Conservation (phyloP, 2,329 filamentous ascomycete genomes). For the Epichloe sp. region DNA sequence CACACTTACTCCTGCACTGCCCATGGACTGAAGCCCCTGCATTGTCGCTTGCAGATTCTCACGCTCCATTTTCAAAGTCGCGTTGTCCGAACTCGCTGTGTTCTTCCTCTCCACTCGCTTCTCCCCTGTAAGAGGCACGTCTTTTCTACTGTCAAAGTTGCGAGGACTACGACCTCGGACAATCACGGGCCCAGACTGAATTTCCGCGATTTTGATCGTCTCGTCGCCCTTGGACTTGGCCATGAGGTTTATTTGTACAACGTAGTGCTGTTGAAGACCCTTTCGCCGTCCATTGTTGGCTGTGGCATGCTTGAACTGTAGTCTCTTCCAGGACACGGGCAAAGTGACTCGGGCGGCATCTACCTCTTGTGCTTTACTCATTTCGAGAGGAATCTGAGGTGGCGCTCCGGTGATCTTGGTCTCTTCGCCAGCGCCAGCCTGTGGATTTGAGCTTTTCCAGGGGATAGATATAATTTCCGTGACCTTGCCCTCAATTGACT, state of each 20-base stretch:
- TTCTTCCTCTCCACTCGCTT: conserved; percentile 35
- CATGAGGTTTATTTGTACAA: conserved; percentile 72
- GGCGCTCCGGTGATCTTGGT: conserved; percentile 37
- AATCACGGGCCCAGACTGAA: conserved; percentile 86
- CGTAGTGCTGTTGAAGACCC: conserved; percentile 88
- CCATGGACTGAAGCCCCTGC: conserved; percentile 20
- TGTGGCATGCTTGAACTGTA: conserved; percentile 93
- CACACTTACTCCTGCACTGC: conserved; percentile 21
- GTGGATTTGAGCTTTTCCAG: conserved; percentile 68
- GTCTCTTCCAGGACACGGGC: conserved; percentile 80
- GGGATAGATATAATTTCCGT: conserved; percentile 95
- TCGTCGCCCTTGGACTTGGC: conserved; percentile 60
- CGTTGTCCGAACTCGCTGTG: conserved; percentile 20
- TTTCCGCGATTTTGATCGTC: conserved; percentile 63
- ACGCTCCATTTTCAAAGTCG: conserved; percentile 20
- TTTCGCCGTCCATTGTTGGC: conserved; percentile 92
- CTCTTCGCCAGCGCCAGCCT: conserved; percentile 33
- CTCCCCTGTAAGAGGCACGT: conserved; percentile 57
- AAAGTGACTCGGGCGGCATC: conserved; percentile 69
- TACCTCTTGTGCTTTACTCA: conserved; percentile 49
- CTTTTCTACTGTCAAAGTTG: conserved; percentile 86
- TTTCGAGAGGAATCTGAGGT: conserved; percentile 40
- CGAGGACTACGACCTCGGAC: conserved; percentile 84
- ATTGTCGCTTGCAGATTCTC: conserved; percentile 17
- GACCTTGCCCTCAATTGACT: conserved; percentile 82